phyloP scores from a whole-genome alignment of 805 yeast species.

The Saturnispora besseyi region DNA sequence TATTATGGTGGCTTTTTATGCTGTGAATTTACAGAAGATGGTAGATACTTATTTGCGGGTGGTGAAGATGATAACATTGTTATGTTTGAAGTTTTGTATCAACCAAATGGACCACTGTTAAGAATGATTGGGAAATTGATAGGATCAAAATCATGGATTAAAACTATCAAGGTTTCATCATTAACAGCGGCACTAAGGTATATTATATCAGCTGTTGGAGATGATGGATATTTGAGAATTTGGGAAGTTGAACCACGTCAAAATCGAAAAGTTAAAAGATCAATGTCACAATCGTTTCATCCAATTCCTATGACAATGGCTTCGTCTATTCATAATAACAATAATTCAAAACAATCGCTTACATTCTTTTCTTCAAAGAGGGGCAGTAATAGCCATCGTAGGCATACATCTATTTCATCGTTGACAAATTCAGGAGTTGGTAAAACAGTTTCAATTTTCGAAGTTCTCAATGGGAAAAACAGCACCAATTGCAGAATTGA shows the following conservation, averaged over 20 bases:
- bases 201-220: conserved; percentile 46
- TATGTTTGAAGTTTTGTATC: conserved; percentile 30
- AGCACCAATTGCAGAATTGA: not conserved
- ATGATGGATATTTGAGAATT: conserved; percentile 42
- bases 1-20: conserved; percentile 58
- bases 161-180: conserved; percentile 35
- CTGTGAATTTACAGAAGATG: conserved; percentile 40
- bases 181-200: conserved; percentile 29
- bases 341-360: not conserved
- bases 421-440: not conserved
- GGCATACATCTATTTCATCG: not conserved
- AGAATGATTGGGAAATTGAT: conserved; percentile 27
- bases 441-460: not conserved
- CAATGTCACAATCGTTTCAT: conserved; percentile 21
- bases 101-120: conserved; percentile 10
- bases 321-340: conserved; percentile 7
- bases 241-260: conserved; percentile 45
- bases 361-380: not conserved
- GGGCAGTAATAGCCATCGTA: not conserved
- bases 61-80: conserved; percentile 46
- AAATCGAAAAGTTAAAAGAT: conserved; percentile 11
- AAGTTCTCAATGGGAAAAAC: not conserved
- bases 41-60: conserved; percentile 39
- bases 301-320: conserved; percentile 3
- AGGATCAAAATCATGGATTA: conserved; percentile 48